Evolutionary conservation across 345 rosid species (phyloP).

Genomic region (Citrus australasica): DNA sequence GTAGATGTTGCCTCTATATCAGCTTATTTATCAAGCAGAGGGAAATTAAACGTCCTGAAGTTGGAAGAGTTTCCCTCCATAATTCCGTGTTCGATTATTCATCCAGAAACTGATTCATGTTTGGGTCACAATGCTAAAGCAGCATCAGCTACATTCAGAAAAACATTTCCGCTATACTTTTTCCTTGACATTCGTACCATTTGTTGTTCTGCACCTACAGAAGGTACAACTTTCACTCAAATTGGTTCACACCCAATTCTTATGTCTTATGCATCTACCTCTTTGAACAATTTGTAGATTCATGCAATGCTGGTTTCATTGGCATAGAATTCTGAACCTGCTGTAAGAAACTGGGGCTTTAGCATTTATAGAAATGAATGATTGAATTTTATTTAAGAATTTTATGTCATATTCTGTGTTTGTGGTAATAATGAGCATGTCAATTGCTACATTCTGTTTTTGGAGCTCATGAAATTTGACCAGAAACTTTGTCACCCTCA

Average conservation of each 20-base stretch:
- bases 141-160: constrained; percentile 86
- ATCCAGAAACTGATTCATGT: constrained; percentile 80
- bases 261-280: constrained; percentile 1
- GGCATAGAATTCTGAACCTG: neutral
- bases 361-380: too few relatives aligned
- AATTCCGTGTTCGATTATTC: constrained; percentile 88
- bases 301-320: neutral
- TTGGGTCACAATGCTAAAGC: constrained; percentile 81
- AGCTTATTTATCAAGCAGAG: constrained; percentile 51
- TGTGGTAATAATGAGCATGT: too few relatives aligned
- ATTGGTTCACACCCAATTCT: neutral
- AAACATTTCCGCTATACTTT: constrained; percentile 95
- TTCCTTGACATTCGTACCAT: constrained; percentile 93
- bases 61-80: constrained; percentile 78
- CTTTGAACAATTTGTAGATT: neutral
- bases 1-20: constrained; percentile 73
- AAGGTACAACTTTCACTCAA: constrained; percentile 51
- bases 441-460: too few relatives aligned
- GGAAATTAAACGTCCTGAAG: constrained; percentile 45
- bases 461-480: too few relatives aligned
- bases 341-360: too few relatives aligned
- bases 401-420: too few relatives aligned
- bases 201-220: constrained; percentile 85
- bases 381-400: neutral
- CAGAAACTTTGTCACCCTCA: too few relatives aligned